A percentile compares a stretch with the other conserved stretches of the same genome.
Evolutionary conservation across 176 grass and related monocot species (phyloP).

Genomic region (Oryza coarctata): DNA sequence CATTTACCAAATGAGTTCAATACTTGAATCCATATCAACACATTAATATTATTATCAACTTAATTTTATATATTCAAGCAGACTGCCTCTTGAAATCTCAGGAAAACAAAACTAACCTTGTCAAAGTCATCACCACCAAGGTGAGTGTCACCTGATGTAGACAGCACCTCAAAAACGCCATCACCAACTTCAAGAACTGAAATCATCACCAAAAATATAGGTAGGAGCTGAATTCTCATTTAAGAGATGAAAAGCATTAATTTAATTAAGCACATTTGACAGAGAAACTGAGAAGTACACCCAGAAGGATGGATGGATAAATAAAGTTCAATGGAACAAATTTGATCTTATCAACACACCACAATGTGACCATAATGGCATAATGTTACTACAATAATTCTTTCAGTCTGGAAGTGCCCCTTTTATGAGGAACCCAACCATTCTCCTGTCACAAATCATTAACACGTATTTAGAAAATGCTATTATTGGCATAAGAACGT

Average conservation of each 20-base stretch:
- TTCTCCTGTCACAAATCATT: background rate
- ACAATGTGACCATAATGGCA: background rate
- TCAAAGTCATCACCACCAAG: slow-evolving; percentile 89
- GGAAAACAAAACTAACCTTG: slow-evolving; percentile 45
- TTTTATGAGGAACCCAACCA: background rate
- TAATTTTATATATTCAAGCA: background rate
- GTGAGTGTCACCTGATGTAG: slow-evolving; percentile 77
- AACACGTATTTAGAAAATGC: background rate
- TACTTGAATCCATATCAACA: background rate
- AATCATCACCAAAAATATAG: background rate
- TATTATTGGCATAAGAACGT: background rate
- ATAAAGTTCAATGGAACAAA: background rate
- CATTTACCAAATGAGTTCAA: background rate
- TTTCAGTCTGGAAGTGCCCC: background rate
- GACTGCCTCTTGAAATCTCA: background rate
- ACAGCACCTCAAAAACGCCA: slow-evolving; percentile 88
- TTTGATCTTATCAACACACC: background rate
- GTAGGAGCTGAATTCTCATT: slow-evolving; percentile 15
- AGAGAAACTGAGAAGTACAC: background rate
- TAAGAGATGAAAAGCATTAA: background rate
- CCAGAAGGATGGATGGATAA: background rate
- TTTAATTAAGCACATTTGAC: background rate
- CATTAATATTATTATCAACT: background rate
- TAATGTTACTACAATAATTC: background rate
- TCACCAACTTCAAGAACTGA: slow-evolving; percentile 82